Base-by-base conservation (phyloP, 2,329 filamentous ascomycete genomes). In the Arthrobotrys iridis region DNA sequence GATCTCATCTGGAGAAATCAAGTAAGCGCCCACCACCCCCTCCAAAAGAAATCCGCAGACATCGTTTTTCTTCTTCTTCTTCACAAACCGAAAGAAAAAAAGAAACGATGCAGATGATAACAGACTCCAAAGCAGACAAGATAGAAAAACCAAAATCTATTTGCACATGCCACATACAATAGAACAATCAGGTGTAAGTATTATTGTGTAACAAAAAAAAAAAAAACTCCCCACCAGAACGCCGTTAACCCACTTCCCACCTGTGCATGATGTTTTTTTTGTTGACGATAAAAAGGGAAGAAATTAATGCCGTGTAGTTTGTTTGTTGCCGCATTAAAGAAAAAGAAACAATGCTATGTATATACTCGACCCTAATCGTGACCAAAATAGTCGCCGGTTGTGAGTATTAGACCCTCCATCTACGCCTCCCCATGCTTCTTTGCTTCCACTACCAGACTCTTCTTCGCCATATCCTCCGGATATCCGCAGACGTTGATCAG, bases 401-500 rank as follows among this genome's bases (percentile, higher is more conserved):
- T 30, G 26, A 20, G 28, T 41, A 5, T 28, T 15, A 15, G 22
- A 24, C n/a, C 8, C 26, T 20, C 13, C 10, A 57, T 13, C 15
- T 41, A 30, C 2, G 10, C 26, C 13, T 46, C 63, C 10, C 48
- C 63, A 18, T 67, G 10, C 43, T n/a, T 6, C 7, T 33, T 13
- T 2, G 43, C 52, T 55, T 80, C 66, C 20, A 72, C 57, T 20
- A 57, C 63, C 40, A 84, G 72, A 13, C 86, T 80, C 55, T 82
- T 81, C 60, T 84, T 83, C 15, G 87, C 87, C 80, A 88, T 86
- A 67, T 86, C 84, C 10, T 82, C 81, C 20, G 84, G 83, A 11
- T 88, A 82, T 11, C 88, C 88, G 57, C 89, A 86, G n/a, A 89
- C 84, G 78, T 87, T 87, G 41, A 87, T 86, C 58, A 90, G 83